A percentile compares a stretch with the other conserved stretches of the same genome.
phyloP scores from a whole-genome alignment of 179 eudicot species.

The Gypsophila paniculata region DNA sequence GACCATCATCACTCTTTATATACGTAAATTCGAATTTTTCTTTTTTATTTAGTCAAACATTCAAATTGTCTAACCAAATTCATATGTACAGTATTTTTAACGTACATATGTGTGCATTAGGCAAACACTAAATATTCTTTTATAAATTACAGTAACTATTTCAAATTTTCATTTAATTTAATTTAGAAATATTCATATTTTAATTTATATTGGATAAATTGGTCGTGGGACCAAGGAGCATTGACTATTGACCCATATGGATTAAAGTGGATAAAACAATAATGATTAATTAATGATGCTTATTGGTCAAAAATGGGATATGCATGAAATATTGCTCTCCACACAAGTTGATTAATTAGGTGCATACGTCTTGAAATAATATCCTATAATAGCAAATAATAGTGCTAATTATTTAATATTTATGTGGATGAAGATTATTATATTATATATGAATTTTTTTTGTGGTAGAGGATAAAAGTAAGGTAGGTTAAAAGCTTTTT shows the following conservation, averaged over 20 bases:
- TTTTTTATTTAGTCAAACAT: too few species aligned
- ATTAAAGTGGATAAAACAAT: conserved; percentile 3
- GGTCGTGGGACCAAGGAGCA: conserved; percentile 3
- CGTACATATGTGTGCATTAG: too few species aligned
- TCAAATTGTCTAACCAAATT: too few species aligned
- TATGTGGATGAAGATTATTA: background rate
- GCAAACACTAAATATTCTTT: too few species aligned
- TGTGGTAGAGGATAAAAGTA: background rate
- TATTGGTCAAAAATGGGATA: background rate
- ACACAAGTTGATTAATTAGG: conserved; percentile 6
- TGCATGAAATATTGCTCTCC: conserved; percentile 1
- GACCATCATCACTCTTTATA: too few species aligned
- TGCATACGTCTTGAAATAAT: background rate
- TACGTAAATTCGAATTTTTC: too few species aligned
- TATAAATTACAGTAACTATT: too few species aligned
- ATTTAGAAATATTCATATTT: too few species aligned
- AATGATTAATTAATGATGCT: background rate
- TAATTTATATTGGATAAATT: too few species aligned
- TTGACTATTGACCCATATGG: background rate
- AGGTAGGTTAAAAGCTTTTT: conserved; percentile 7
- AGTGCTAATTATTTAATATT: background rate
- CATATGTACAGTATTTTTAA: too few species aligned
- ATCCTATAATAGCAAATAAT: background rate
- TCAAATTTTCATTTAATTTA: too few species aligned
- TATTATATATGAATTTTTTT: background rate